Percentiles rank a stretch among this genome's conserved stretches.
Evolutionary conservation across 177 flowering plant genomes (phyloP).

Genomic region (Vitis hybrid): DNA sequence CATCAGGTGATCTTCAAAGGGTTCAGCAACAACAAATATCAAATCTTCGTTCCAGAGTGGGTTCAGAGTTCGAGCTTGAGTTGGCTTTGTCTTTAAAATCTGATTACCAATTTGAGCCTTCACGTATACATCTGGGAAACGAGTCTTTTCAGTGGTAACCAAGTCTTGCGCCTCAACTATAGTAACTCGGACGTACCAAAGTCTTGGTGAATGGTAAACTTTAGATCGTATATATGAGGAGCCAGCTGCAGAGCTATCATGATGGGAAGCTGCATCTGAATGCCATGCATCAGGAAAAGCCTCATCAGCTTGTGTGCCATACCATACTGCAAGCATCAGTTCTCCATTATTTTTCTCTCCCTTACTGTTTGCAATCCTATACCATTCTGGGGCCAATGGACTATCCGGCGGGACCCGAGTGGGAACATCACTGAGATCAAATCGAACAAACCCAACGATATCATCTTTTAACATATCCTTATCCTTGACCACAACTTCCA

Average conservation of each 20-base stretch:
- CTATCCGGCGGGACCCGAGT: constrained; percentile 72
- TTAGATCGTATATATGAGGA: constrained; percentile 48
- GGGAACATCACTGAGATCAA: constrained; percentile 65
- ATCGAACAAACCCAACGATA: constrained; percentile 43
- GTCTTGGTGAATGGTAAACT: constrained; percentile 68
- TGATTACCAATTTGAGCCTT: constrained; percentile 56
- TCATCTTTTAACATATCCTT: constrained; percentile 61
- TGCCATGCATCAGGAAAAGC: constrained; percentile 72
- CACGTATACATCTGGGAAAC: constrained; percentile 47
- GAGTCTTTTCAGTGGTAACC: constrained; percentile 36
- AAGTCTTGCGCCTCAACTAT: constrained; percentile 68
- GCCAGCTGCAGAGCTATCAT: constrained; percentile 23
- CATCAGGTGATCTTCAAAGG: constrained; percentile 61
- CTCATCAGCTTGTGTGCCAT: constrained; percentile 77
- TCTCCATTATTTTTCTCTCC: constrained; percentile 53
- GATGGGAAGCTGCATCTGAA: constrained; percentile 45
- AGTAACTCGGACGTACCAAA: constrained; percentile 66
- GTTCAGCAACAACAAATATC: constrained; percentile 72
- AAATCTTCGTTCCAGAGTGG: constrained; percentile 65
- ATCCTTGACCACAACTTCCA: constrained; percentile 61
- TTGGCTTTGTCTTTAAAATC: constrained; percentile 35
- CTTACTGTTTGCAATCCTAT: constrained; percentile 53
- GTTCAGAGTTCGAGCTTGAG: constrained; percentile 37
- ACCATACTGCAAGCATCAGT: constrained; percentile 70
- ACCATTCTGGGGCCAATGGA: constrained; percentile 78